Base-by-base conservation (phyloP, 164 flowering plant genomes). In the Aristolochia contorta region DNA sequence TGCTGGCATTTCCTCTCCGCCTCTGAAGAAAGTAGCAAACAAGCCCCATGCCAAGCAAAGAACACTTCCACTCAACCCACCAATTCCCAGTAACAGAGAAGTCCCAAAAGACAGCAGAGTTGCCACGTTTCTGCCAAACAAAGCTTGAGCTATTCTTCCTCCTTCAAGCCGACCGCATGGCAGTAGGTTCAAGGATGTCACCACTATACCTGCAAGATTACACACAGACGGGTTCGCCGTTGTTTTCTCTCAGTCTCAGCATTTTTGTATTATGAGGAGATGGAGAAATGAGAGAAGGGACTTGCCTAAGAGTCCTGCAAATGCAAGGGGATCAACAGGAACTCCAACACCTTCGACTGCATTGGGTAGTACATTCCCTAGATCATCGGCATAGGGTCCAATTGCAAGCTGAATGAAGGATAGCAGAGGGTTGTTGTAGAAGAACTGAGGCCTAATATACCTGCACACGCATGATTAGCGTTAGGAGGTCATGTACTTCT, bases 331-430 rank as follows among this genome's bases (percentile, higher is more conserved):
- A 65, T 90, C 97, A 49, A 81, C 86, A 32, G 98, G 98, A 60
- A 93, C 98, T 21, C 98, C 98, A 23, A 93, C 94, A 25, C 98
- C 96, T 79, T 93, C 96, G 21, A 93, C 97, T 8, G 98, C 97
- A 64, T 93, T 74, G 22, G 98, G 98, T 57, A 93, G 71, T 50
- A 93, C 98, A 68, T 87, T 93, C 45, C 98, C 98, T 16, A 90
- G 96, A 69, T 93, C 98, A 73, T 93, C 97, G 0, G 96, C 58
- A 54, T 93, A 93, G 16, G 98, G 97, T 24, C 98, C 98, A 49
- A 93, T 77, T 13, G 84, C 97, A 56, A 68, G 90, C 65, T 89
- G 87, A 64, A 93, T 73, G 72, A 93, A 86, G 16, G 98, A 93
- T 33, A 93, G 89, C 66, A 93, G 74, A 2, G 97, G 97, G 57